Evolutionary conservation across 108 stramenopile genomes (phyloP).

Genomic region (Aurantiochytrium sp.): DNA sequence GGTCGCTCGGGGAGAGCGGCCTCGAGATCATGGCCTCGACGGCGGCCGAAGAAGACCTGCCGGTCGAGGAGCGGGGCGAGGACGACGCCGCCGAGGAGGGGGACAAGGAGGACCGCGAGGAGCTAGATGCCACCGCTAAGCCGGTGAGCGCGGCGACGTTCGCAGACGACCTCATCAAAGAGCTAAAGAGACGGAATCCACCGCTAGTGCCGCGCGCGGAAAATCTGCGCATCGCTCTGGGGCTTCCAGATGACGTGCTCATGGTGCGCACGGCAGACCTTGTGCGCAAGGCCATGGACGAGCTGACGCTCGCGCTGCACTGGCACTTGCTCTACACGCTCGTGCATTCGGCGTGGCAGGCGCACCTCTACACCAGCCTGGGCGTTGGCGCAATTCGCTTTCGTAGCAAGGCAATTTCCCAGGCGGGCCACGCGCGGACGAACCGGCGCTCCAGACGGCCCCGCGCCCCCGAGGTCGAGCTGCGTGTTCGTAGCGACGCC

Average conservation of each 20-base stretch:
- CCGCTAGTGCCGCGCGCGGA: neutral
- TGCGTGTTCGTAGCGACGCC: neutral
- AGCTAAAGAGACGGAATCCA: neutral
- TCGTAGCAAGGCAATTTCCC: neutral
- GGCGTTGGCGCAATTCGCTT: neutral
- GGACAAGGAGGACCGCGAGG: no score
- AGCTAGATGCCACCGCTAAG: no score
- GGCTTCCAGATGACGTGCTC: neutral
- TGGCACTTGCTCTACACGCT: neutral
- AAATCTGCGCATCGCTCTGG: neutral
- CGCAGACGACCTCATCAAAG: neutral
- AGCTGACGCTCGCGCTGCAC: neutral
- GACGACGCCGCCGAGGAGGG: no score
- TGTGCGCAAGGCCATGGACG: slow-evolving; percentile 2
- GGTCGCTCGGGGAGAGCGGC: no score
- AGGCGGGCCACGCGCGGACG: neutral
- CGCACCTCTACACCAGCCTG: neutral
- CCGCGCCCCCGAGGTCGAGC: neutral
- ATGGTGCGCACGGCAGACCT: neutral
- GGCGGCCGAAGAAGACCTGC: no score
- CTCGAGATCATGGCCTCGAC: no score
- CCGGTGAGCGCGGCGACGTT: neutral
- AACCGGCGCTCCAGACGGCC: neutral
- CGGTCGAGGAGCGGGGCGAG: no score
- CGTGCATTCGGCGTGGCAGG: neutral